Evolutionary conservation across 1,139 yeast species (phyloP).

Genomic region (Saccharomyces hybrid): DNA sequence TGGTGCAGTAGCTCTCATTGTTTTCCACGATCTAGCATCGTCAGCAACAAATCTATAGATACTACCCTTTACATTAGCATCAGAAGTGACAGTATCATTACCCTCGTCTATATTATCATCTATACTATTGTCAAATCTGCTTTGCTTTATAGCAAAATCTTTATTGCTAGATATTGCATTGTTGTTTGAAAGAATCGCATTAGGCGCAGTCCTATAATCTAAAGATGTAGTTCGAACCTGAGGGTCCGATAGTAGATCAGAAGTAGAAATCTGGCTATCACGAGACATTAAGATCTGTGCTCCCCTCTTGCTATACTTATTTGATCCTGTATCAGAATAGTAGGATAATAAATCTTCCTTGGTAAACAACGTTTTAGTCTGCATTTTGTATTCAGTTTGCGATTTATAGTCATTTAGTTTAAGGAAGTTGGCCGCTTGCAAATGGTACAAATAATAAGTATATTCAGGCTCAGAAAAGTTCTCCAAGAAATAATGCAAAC

Average conservation of each 20-base stretch:
- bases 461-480: constrained; percentile 14
- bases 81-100: not conserved
- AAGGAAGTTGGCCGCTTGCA: constrained; percentile 25
- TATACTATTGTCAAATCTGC: constrained; percentile 5
- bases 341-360: constrained; percentile 27
- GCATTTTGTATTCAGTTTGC: constrained; percentile 18
- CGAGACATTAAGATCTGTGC: constrained; percentile 23
- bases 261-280: constrained; percentile 15
- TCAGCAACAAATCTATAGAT: constrained; percentile 12
- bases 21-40: constrained; percentile 23
- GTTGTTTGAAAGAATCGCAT: not conserved
- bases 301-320: constrained; percentile 26
- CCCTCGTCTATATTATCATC: not conserved
- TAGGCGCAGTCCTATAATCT: constrained; percentile 1
- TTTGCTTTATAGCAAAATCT: not conserved
- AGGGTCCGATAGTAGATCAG: constrained; percentile 19
- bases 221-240: constrained; percentile 6
- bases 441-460: constrained; percentile 27
- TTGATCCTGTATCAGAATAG: constrained; percentile 27
- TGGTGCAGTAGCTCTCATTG: constrained; percentile 20
- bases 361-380: constrained; percentile 16
- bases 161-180: constrained; percentile 4
- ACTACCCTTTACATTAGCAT: constrained; percentile 1
- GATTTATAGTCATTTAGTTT: constrained; percentile 22
- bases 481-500: constrained; percentile 25